Evolutionary conservation across 768 basidiomycete species (phyloP).

Genomic region (Leccinum disarticulatum): DNA sequence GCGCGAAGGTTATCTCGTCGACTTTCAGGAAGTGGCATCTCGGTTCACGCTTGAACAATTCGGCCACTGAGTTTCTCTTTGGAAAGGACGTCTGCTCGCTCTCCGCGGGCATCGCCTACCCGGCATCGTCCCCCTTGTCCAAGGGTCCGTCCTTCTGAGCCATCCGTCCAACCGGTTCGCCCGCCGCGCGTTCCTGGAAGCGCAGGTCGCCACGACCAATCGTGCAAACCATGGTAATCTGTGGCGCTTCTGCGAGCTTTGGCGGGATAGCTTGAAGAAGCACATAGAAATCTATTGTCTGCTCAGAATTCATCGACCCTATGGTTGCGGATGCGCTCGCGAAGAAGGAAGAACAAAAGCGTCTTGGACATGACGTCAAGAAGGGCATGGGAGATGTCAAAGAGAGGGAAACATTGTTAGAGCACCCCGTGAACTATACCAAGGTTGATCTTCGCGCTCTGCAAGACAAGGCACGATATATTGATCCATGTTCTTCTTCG

Average conservation of each 20-base stretch:
- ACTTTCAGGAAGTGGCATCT: conserved; percentile 43
- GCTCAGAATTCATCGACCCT: conserved; percentile 48
- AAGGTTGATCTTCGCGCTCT: conserved; percentile 31
- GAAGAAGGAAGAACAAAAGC: conserved; percentile 30
- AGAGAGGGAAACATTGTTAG: conserved; percentile 48
- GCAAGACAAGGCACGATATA: background rate
- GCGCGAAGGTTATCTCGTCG: conserved; percentile 38
- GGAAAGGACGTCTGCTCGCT: conserved; percentile 40
- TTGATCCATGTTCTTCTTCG: background rate
- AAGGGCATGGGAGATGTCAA: conserved; percentile 26
- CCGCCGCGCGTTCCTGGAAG: conserved; percentile 36
- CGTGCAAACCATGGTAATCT: conserved; percentile 38
- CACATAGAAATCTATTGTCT: conserved; percentile 30
- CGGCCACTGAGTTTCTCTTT: conserved; percentile 57
- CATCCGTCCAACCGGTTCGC: conserved; percentile 39
- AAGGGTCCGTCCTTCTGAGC: conserved; percentile 23
- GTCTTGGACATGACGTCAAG: conserved; percentile 4
- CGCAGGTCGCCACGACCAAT: conserved; percentile 33
- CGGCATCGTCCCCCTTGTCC: conserved; percentile 22
- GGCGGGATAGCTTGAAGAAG: conserved; percentile 40
- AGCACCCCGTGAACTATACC: conserved; percentile 54
- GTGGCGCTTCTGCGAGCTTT: conserved; percentile 48
- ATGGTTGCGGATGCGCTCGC: conserved; percentile 43
- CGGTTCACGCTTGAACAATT: conserved; percentile 52
- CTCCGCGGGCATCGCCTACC: conserved; percentile 39